Evolutionary conservation across 2,329 filamentous ascomycete genomes (phyloP).

Genomic region (Colletotrichum tabaci): DNA sequence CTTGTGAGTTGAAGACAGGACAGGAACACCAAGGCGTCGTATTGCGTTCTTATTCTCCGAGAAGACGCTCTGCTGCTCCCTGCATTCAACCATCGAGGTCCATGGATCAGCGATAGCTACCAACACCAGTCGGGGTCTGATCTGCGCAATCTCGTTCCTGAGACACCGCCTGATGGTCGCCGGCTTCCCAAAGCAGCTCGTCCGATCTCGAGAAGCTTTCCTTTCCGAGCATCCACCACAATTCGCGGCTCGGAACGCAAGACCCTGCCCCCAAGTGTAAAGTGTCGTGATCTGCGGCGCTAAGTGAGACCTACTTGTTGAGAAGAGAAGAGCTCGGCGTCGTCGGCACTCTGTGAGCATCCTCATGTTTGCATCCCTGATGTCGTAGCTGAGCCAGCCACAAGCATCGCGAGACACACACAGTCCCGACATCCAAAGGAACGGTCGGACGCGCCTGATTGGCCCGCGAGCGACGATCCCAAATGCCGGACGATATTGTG

Average conservation of each 20-base stretch:
- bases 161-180: not conserved
- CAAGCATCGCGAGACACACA: not conserved
- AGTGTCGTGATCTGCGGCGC: not conserved
- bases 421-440: not conserved
- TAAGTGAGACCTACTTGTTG: not conserved
- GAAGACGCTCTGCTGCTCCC: not conserved
- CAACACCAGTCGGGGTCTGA: not conserved
- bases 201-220: not conserved
- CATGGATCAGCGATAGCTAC: not conserved
- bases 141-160: not conserved
- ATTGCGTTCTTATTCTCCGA: not conserved
- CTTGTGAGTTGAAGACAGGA: not conserved
- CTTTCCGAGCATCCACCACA: not conserved
- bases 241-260: not conserved
- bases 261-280: not conserved
- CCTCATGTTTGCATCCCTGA: not conserved
- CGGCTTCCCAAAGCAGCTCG: not conserved
- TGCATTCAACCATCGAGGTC: not conserved
- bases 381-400: slow-evolving; percentile 12
- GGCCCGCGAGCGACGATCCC: not conserved
- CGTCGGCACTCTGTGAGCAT: not conserved
- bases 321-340: not conserved
- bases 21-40: too few species aligned
- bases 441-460: not conserved
- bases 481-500: not conserved